These are phyloP conservation scores for Colletotrichum limetticola DNA, from an alignment of 2,329 filamentous ascomycete genomes.

Conservation along the genomic window DNA sequence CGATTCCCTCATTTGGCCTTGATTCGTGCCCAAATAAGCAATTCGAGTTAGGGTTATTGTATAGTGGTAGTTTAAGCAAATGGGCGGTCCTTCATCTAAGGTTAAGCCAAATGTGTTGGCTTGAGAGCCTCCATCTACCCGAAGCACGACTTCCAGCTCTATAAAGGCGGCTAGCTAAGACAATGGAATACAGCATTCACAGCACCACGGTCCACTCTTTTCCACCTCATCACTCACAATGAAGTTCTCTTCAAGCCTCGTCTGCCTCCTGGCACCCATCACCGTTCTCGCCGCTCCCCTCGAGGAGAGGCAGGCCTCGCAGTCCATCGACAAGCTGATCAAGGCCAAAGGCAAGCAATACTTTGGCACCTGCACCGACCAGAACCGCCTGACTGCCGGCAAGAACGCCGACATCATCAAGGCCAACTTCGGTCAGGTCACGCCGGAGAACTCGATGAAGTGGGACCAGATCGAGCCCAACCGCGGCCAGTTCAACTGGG, in stretches of 20 bases:
- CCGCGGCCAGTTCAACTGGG: constrained; percentile 65
- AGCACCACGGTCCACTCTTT: neutral
- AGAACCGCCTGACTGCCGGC: constrained; percentile 58
- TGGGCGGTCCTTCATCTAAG: neutral
- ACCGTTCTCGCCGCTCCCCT: constrained; percentile 47
- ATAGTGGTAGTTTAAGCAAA: neutral
- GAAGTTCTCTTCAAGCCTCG: constrained; percentile 41
- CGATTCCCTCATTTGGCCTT: neutral
- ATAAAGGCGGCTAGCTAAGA: neutral
- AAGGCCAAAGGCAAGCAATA: constrained; percentile 74
- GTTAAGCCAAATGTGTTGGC: neutral
- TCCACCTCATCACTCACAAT: constrained; percentile 7
- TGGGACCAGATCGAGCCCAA: constrained; percentile 68
- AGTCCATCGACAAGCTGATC: constrained; percentile 66
- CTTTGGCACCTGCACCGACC: constrained; percentile 68
- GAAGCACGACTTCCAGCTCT: neutral
- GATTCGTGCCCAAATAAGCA: neutral
- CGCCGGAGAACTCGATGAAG: constrained; percentile 77
- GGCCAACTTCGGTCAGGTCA: constrained; percentile 71
- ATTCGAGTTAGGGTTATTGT: neutral
- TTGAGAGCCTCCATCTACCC: neutral
- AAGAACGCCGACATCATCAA: constrained; percentile 67
- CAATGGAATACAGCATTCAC: neutral
- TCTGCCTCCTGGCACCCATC: constrained; percentile 50
- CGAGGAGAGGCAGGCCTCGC: constrained; percentile 51